Base-by-base conservation (phyloP, 176 grass and related monocot species). In the Echinochloa phyllopogon region DNA sequence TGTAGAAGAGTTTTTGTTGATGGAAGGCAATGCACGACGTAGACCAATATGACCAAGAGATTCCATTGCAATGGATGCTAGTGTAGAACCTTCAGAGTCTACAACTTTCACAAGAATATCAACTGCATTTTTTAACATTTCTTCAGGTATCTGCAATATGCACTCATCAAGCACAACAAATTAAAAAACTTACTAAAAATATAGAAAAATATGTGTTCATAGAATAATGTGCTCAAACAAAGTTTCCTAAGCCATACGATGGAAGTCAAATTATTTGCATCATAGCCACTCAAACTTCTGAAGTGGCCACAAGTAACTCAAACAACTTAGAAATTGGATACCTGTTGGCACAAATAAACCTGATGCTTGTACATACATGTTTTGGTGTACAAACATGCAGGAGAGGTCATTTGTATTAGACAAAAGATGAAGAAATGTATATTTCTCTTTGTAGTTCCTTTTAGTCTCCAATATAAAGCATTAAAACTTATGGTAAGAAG, bases 1-100 rank as follows among this genome's bases (percentile, higher is more conserved):
- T 86, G 89, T 50, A 83, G 87, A 78, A 18, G 92, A 97, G 79
- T 84, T 87, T 24, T 59, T 83, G 81, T 66, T 74, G 69, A 92
- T 79, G 21, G 75, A 58, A 87, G 95, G 87, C 76, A 98, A 84
- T 73, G 74, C 21, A 74, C 75, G 88, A 60, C 89, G 84, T 52
- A 95, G 87, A 59, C 89, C 91, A 83, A 98, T 95, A 90, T 93
- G 95, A 51, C 95, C 95, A 88, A 98, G 89, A 81, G 95, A 92
- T 91, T 93, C 91, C 95, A 98, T 98, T 76, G 86, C 90, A 72
- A 76, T 73, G 21, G 95, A 90, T 36, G 89, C 92, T 87, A 98
- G 83, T 72, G 87, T 29, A 7, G 85, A 74, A 66, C 89, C 88
- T 85, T 98, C 95, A 52, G 88, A 95, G 65, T 88, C 79, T 25